These are phyloP conservation scores for Croton laevigatus DNA, from an alignment of 441 rosid genomes.

Conservation along the genomic window DNA sequence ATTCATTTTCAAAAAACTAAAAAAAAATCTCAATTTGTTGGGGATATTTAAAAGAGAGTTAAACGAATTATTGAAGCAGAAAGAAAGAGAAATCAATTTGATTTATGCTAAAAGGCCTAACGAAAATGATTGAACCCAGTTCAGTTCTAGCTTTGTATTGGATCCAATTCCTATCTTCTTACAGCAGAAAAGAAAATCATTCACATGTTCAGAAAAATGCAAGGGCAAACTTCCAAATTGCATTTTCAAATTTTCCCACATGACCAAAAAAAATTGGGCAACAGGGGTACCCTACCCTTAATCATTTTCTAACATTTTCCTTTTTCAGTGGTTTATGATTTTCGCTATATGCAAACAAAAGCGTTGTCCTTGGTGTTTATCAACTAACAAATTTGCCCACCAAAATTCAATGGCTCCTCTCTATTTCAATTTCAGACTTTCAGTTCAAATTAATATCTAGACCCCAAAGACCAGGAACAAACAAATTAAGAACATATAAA, in stretches of 20 bases:
- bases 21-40: no score
- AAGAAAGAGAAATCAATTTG: no score
- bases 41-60: no score
- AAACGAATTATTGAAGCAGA: no score
- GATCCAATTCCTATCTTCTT: neutral
- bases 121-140: neutral
- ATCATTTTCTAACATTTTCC: neutral
- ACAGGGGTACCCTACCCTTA: neutral
- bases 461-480: neutral
- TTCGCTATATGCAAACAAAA: constrained; percentile 9
- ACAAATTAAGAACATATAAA: neutral
- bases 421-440: neutral
- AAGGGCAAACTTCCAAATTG: constrained; percentile 1
- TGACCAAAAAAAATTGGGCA: neutral
- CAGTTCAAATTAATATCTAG: neutral
- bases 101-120: no score
- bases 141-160: no score
- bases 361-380: neutral
- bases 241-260: neutral
- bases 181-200: neutral
- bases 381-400: neutral
- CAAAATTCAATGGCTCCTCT: no score
- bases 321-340: neutral
- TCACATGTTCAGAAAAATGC: neutral
- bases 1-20: no score